Evolutionary conservation across 768 basidiomycete genomes (phyloP).

Genomic region (Psilocybe sp.): DNA sequence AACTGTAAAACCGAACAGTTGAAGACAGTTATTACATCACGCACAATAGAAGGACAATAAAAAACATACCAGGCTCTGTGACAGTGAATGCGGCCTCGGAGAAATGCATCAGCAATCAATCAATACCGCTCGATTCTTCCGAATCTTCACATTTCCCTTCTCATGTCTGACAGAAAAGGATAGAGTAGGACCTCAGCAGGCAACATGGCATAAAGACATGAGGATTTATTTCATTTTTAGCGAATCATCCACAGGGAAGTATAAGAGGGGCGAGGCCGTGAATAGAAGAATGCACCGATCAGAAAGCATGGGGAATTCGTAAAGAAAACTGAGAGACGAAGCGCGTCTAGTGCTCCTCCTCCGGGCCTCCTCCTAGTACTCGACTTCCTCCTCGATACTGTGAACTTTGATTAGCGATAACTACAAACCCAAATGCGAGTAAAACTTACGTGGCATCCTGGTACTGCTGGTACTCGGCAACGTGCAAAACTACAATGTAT

Average conservation of each 20-base stretch:
- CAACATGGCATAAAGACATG: constrained; percentile 11
- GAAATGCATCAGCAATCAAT: too few relatives aligned
- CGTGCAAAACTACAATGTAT: constrained; percentile 27
- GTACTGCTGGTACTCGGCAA: constrained; percentile 97
- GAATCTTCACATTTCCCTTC: too few relatives aligned
- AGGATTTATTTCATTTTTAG: constrained; percentile 25
- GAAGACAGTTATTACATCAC: too few relatives aligned
- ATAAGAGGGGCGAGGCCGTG: constrained; percentile 4
- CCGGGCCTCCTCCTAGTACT: constrained; percentile 81
- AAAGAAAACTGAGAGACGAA: constrained; percentile 5
- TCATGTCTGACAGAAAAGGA: too few relatives aligned
- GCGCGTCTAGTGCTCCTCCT: constrained; percentile 50
- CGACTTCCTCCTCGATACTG: constrained; percentile 84
- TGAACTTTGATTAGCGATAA: constrained; percentile 2
- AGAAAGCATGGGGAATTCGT: constrained; percentile 10
- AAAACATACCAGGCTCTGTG: too few relatives aligned
- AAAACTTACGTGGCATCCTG: constrained; percentile 85
- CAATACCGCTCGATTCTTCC: too few relatives aligned
- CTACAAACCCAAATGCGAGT: not conserved
- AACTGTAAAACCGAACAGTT: too few relatives aligned
- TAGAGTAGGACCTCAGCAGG: not conserved
- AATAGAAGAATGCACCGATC: constrained; percentile 10
- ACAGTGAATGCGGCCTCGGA: too few relatives aligned
- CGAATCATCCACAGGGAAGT: constrained; percentile 28
- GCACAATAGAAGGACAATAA: too few relatives aligned